Base-by-base conservation (phyloP, 202 grass and related monocot species). In the Carex sylvatica region DNA sequence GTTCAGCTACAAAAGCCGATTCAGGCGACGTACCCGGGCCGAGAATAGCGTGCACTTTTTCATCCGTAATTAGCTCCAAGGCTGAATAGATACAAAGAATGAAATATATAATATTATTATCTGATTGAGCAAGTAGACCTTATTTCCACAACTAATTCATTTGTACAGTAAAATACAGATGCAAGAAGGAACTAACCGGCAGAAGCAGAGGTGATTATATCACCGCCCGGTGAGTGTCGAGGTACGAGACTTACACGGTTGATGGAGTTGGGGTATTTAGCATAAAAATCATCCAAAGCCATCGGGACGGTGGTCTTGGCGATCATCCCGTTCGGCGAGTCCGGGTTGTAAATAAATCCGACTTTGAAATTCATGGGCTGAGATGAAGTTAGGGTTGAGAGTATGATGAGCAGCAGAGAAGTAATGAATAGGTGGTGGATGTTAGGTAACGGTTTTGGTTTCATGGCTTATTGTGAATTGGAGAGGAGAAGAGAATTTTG, bases 201-300 rank as follows among this genome's bases (percentile, higher is more conserved):
- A 16, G 90, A 86, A 15, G 90, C 88, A 20, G 92, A 92, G 51
- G 81, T 65, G 86, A 94, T 81, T 81, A 92, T 80, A 81, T 91
- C 87, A 6, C 84, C 82, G 9, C 70, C 12, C 3, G 55, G 30
- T 60, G 91, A 86, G 84, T 84, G 70, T 52, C 80, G 83, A 16
- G 13, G 54, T 3, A 82, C 4, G 61, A 91, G n/a, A 1, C 33
- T 59, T 22, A 97, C 83, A 7, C 87, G 90, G 0, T 80, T 6
- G 23, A 81, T 54, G 68, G 86, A 85, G 65, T 85, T 65, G 4
- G 92, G 87, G 53, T 85, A 18, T 49, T 83, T 51, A 13, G 73
- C 49, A 51, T 94, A 94, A 83, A 91, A 97, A 67, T 94, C 94
- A 8, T 74, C 68, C 31, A 91, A 75, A 24, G 94, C 92, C 90